A percentile compares a stretch with the other conserved stretches of the same genome.
Evolutionary conservation across 2,329 filamentous ascomycete species (phyloP).

Genomic region (Kalaharituber pfeilii): DNA sequence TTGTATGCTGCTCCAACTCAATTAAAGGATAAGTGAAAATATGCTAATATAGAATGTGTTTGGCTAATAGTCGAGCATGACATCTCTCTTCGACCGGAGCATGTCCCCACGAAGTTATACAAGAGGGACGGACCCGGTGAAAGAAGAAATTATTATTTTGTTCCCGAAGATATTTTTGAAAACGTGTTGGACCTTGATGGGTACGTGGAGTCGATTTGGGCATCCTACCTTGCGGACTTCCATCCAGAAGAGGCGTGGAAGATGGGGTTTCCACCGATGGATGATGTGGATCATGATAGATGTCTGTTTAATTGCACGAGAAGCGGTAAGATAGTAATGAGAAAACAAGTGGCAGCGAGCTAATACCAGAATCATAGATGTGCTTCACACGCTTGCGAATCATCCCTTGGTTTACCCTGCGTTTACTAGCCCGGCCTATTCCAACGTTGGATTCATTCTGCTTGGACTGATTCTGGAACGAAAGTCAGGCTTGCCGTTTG

Average conservation of each 20-base stretch:
- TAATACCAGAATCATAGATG: background rate
- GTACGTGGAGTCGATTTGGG: constrained; percentile 1
- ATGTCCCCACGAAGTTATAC: background rate
- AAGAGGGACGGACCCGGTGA: background rate
- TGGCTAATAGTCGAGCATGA: background rate
- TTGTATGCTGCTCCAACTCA: background rate
- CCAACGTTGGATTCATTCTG: background rate
- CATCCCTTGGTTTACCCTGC: background rate
- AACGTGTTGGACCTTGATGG: background rate
- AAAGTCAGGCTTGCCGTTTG: background rate
- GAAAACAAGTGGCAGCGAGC: background rate
- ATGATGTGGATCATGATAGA: background rate
- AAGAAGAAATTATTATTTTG: background rate
- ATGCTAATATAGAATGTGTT: background rate
- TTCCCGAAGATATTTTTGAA: background rate
- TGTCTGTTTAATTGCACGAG: background rate
- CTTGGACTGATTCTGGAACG: background rate
- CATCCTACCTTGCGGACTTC: background rate
- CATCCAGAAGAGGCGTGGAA: background rate
- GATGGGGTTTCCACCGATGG: background rate
- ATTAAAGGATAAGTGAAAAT: background rate
- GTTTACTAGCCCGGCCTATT: background rate
- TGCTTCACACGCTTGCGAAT: background rate
- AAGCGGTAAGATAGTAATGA: background rate
- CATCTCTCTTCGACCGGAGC: background rate